phyloP scores from a whole-genome alignment of 345 rosid genomes.

The Bretschneidera sinensis region DNA sequence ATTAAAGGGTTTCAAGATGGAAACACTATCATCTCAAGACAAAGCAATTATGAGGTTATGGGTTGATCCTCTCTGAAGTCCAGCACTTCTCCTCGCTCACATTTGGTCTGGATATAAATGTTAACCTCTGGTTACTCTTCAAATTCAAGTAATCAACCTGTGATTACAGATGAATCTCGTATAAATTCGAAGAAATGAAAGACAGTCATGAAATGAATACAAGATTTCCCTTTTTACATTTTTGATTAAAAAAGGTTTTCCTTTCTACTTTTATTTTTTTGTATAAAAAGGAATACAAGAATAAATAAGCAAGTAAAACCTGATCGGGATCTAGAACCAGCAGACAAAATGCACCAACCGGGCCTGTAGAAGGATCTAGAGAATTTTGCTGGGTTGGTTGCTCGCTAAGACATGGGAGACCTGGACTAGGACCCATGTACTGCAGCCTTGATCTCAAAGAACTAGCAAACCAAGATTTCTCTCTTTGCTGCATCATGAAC shows the following conservation, averaged over 20 bases:
- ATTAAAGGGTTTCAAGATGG: background rate
- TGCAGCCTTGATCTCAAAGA: constrained; percentile 60
- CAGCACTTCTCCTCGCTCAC: constrained; percentile 47
- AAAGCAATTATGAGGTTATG: constrained; percentile 20
- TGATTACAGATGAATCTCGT: constrained; percentile 9
- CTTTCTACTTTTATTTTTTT: background rate
- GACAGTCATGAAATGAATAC: background rate
- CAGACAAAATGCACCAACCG: constrained; percentile 57
- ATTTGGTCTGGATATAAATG: constrained; percentile 37
- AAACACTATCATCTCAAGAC: background rate
- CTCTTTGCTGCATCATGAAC: constrained; percentile 56
- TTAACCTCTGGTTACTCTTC: constrained; percentile 68
- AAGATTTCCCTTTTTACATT: background rate
- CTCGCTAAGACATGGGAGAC: constrained; percentile 48
- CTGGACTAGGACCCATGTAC: constrained; percentile 62
- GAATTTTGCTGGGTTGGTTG: constrained; percentile 26
- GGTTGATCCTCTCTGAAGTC: constrained; percentile 62
- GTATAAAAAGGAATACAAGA: background rate
- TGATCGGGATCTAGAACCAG: constrained; percentile 76
- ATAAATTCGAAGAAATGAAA: background rate
- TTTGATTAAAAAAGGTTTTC: background rate
- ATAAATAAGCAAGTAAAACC: constrained; percentile 32
- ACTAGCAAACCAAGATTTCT: constrained; percentile 74
- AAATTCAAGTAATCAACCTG: constrained; percentile 91
- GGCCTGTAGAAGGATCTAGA: constrained; percentile 64